Base-by-base conservation (phyloP, 225 moss, liverwort and hornwort genomes). In the Bryoerythrophyllum caledonicum region DNA sequence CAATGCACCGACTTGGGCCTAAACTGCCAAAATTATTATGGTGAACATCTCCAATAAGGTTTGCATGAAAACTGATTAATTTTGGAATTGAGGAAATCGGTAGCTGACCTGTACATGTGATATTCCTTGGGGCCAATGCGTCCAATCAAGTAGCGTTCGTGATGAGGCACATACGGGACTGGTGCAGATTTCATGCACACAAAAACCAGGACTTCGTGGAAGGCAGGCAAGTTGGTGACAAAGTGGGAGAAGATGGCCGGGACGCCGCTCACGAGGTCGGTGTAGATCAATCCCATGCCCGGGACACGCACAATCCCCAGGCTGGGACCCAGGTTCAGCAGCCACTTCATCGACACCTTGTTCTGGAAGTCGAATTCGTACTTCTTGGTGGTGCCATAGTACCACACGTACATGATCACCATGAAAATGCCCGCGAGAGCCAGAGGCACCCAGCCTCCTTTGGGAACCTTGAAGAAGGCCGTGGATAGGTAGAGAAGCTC, bases 401-500 rank as follows among this genome's bases (percentile, higher is more conserved):
- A 73, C 88, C 88, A 88, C 63, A 88, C 81, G 7, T 71, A 88
- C 88, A 88, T 88, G 14, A 88, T 64, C 17, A 28, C 62, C 81
- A 83, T 83, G 57, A 85, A 83, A 21, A 83, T 1, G 21, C 80
- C 88, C 9, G 94, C 90, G 12, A 94, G 85, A 4, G 86, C 90
- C 2, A 94, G 74, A 5, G 96, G 94, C n/a, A 94, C 96, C 96
- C 96, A 96, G 40, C 96, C 96, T 70, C 92, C 92, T 60, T 85
- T 85, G 17, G 88, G 83, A 2, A 94, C 77, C 81, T 96, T 96
- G 72, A 89, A 90, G 40, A 94, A 68, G 19, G 89, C 90, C 12
- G 96, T 80, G 35, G 90, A 91, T 10, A 96, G 78, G 41, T 94
- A 94, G 1, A 96, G 43, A 25, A 84, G 82, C 75, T 94, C 94